Evolutionary conservation across 257 asterid genomes (phyloP), one percentile per base, ranked within the genome.

Genomic region (Salvia splendens): DNA sequence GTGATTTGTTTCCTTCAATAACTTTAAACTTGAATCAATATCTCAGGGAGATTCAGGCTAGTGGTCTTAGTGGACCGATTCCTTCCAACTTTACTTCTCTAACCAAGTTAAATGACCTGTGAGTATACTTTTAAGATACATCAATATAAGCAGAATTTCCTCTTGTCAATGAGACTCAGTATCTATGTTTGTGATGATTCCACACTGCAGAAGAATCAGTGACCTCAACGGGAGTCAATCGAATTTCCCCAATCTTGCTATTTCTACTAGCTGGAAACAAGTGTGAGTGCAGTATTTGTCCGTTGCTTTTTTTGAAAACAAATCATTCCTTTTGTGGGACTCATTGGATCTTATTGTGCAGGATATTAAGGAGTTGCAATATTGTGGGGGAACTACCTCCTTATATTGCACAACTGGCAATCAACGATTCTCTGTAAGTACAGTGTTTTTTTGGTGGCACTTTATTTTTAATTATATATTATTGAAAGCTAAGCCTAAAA

Each of bases 291-390:
- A 32, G 36, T 66, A 38, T 62, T 42, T 17, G 5, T 47, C 11
- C 6, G 3, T 59, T 15, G 12, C 30, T 61, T 12, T 60, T 3
- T 40, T 36, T 16, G 5, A 28, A 32, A 61, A 68, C 8, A 42
- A 53, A 14, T 14, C 0, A 5, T 17, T 54, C 12, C 40, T 54
- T 57, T 5, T 16, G 20, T 1, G 20, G 0, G 20, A 78, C 38
- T 24, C 8, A 4, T 4, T 43, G 45, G 24, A 62, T 55, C 54
- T 56, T 8, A 50, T 69, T 72, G 68, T 17, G 20, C 81, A 88
- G 96, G 73, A 80, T 86, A 68, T 54, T 88, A 73, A 82, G 91
- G 75, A 86, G 89, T 62, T 88, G 94, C 87, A 88, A 86, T 32
- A 81, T 88, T 4, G 55, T 46, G 1, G 96, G 85, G n/a, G 59